Percentiles rank a stretch among this genome's conserved stretches.
Conservation (phyloP, 148 eudicot genomes). For the Heliamphora exappendiculata region DNA sequence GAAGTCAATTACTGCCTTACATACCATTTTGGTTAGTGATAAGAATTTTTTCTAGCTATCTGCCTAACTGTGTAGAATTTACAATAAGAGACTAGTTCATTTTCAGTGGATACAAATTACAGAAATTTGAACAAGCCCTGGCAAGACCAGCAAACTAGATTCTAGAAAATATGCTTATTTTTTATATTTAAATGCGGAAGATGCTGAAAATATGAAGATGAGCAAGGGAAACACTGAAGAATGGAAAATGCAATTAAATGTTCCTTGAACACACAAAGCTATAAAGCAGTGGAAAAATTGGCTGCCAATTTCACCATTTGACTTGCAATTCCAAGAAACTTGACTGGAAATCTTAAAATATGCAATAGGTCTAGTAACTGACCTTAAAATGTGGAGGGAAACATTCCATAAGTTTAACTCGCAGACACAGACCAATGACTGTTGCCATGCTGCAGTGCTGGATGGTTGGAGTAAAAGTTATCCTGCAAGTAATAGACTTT, state of each 20-base stretch:
- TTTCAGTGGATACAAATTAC: neutral
- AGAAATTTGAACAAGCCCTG: neutral
- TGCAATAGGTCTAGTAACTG: slow-evolving; percentile 1
- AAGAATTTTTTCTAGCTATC: neutral
- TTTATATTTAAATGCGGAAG: neutral
- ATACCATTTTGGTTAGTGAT: neutral
- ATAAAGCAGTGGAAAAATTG: slow-evolving; percentile 3
- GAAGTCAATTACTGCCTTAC: neutral
- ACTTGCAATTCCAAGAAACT: neutral
- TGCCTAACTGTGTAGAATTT: neutral
- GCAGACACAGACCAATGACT: slow-evolving; percentile 79
- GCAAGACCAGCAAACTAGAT: neutral
- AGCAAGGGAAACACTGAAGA: neutral
- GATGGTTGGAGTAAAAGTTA: slow-evolving; percentile 84
- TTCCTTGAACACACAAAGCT: neutral
- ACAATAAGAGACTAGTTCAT: neutral
- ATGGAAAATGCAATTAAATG: neutral
- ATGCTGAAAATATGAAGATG: neutral
- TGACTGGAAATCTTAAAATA: neutral
- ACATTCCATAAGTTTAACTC: slow-evolving; percentile 66
- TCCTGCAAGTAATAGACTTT: slow-evolving; percentile 33
- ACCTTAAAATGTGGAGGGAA: slow-evolving; percentile 94
- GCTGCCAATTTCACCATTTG: neutral
- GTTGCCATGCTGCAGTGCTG: slow-evolving; percentile 94
- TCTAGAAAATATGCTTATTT: neutral